Conservation (phyloP, 1,284 basidiomycete genomes). For the Coriolopsis trogii region DNA sequence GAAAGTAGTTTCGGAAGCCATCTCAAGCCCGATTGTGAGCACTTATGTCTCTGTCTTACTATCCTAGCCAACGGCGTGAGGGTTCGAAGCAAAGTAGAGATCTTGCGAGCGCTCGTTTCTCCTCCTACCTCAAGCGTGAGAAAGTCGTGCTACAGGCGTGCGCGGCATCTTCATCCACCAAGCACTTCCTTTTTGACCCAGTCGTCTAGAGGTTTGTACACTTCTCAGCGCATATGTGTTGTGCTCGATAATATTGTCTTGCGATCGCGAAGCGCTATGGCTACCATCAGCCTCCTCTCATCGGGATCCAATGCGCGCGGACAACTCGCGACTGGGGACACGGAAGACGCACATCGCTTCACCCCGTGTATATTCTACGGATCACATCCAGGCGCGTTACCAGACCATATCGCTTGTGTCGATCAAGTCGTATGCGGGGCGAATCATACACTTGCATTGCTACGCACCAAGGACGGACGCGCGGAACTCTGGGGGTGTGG, state of each 20-base stretch:
- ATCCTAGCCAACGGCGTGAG: too few species aligned
- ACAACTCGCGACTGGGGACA: slow-evolving; percentile 65
- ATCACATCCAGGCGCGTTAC: slow-evolving; percentile 24
- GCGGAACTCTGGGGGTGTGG: slow-evolving; percentile 69
- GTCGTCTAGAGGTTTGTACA: too few species aligned
- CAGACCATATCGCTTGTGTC: slow-evolving; percentile 32
- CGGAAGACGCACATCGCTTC: slow-evolving; percentile 64
- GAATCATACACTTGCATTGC: slow-evolving; percentile 66
- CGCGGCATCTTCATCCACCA: too few species aligned
- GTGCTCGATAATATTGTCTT: background rate
- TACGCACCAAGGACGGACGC: slow-evolving; percentile 35
- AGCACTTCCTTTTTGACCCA: too few species aligned
- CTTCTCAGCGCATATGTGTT: background rate
- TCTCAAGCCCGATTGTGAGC: too few species aligned
- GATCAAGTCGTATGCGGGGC: slow-evolving; percentile 57
- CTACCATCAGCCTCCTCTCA: slow-evolving; percentile 35
- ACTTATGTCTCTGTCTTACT: too few species aligned
- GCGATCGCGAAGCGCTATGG: background rate
- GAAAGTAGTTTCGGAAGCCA: too few species aligned
- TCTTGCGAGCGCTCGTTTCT: too few species aligned
- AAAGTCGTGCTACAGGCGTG: too few species aligned
- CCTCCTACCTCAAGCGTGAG: too few species aligned
- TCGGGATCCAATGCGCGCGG: slow-evolving; percentile 81
- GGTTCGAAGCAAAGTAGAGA: too few species aligned
- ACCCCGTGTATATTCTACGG: slow-evolving; percentile 46